These are phyloP conservation scores for Hymenochaete sp. DNA, from an alignment of 1,284 basidiomycete genomes.

Conservation along the genomic window DNA sequence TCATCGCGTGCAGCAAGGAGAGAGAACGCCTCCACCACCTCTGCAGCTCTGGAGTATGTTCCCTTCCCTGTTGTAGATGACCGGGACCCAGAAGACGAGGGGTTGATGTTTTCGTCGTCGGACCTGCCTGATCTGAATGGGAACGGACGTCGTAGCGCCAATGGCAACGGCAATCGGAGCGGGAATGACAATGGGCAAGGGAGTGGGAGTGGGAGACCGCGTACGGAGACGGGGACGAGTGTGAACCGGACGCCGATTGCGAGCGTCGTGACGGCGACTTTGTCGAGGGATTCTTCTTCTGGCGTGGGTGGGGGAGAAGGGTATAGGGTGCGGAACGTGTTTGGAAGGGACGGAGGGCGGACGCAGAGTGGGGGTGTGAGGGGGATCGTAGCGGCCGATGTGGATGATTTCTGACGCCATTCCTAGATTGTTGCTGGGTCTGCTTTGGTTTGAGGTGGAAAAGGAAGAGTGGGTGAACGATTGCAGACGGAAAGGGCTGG, in stretches of 20 bases:
- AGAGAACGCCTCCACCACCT: constrained; percentile 2
- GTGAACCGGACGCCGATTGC: constrained; percentile 13
- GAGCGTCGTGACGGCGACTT: constrained; percentile 12
- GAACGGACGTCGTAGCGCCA: background rate
- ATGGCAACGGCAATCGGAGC: no score
- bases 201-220: constrained; percentile 5
- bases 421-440: background rate
- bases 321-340: constrained; percentile 52
- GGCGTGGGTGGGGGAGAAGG: constrained; percentile 22
- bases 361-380: constrained; percentile 75
- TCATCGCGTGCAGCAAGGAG: no score
- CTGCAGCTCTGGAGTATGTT: constrained; percentile 12
- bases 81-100: constrained; percentile 20
- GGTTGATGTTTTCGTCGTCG: constrained; percentile 10
- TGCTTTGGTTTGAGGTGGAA: background rate
- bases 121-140: background rate
- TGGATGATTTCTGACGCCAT: constrained; percentile 26
- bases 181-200: no score
- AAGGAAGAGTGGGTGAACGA: no score
- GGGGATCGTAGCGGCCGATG: constrained; percentile 45
- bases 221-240: constrained; percentile 11
- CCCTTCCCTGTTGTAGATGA: constrained; percentile 19
- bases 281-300: constrained; percentile 16
- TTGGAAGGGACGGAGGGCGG: constrained; percentile 66
- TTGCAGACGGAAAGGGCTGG: no score